Percentiles rank a stretch among this genome's conserved stretches.
These are phyloP conservation scores for Cladosporium cucumerinum DNA, from an alignment of 2,329 filamentous ascomycete genomes.

Conservation along the genomic window DNA sequence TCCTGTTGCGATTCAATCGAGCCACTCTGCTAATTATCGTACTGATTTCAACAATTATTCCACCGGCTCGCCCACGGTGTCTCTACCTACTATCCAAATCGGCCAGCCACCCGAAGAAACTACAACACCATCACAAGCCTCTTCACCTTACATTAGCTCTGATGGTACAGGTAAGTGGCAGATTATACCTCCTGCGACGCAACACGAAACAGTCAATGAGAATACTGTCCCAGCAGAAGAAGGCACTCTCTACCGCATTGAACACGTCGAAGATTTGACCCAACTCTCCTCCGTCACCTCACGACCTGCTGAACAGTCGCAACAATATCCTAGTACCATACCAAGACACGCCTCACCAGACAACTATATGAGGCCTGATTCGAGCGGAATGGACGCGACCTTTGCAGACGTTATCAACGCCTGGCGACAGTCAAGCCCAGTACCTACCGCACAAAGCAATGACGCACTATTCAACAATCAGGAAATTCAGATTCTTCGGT, in stretches of 20 bases:
- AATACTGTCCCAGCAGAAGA: not conserved
- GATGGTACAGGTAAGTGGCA: not conserved
- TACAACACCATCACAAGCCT: not conserved
- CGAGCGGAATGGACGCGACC: not conserved
- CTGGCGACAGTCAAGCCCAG: constrained; percentile 1
- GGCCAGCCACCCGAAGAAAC: not conserved
- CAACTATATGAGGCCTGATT: not conserved
- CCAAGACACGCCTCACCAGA: not conserved
- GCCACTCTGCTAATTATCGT: not conserved
- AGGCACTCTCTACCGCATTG: not conserved
- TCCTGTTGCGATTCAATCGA: not conserved
- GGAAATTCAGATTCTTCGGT: constrained; percentile 12
- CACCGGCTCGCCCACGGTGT: not conserved
- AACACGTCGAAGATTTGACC: not conserved
- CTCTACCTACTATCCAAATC: not conserved
- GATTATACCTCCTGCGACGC: not conserved
- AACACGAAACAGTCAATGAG: not conserved
- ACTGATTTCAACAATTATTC: not conserved
- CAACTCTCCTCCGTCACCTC: not conserved
- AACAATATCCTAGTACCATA: not conserved
- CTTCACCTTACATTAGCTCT: not conserved
- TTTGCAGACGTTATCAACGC: constrained; percentile 8
- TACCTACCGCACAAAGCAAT: not conserved
- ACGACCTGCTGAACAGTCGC: not conserved
- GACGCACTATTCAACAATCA: constrained; percentile 2